Percentiles rank a stretch among this genome's conserved stretches.
phyloP scores from a whole-genome alignment of 352 stramenopile species.

The Poterioochromonas sp. region DNA sequence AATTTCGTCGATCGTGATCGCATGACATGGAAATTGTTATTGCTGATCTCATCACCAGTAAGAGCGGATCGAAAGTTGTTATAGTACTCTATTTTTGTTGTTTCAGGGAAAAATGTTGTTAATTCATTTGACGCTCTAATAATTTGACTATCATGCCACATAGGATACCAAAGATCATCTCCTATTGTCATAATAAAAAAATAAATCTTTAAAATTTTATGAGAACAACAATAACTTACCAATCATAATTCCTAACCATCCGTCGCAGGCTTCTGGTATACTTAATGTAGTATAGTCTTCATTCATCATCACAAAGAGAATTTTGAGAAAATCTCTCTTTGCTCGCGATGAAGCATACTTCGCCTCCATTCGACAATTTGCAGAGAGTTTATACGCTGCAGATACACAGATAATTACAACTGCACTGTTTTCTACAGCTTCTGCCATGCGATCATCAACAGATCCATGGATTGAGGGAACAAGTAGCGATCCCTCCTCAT shows the following conservation, averaged over 20 bases:
- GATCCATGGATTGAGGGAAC: background rate
- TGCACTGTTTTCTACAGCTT: background rate
- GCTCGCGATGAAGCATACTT: background rate
- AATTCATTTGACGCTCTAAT: too few species aligned
- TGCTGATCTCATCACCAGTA: too few species aligned
- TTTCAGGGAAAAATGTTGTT: too few species aligned
- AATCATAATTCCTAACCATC: conserved; percentile 3
- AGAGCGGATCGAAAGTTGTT: too few species aligned
- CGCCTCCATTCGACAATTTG: conserved; percentile 16
- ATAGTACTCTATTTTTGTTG: too few species aligned
- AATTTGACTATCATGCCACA: too few species aligned
- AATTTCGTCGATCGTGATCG: too few species aligned
- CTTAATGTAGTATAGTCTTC: background rate
- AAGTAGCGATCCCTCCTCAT: conserved; percentile 1
- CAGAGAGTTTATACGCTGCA: background rate
- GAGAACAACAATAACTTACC: background rate
- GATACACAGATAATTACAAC: background rate
- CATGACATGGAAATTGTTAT: too few species aligned
- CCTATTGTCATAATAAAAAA: too few species aligned
- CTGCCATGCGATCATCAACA: conserved; percentile 2
- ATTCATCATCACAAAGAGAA: conserved; percentile 8
- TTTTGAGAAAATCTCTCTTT: background rate
- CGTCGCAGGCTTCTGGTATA: background rate
- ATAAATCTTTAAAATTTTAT: too few species aligned
- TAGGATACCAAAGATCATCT: too few species aligned